These are phyloP conservation scores for Rhizophagus prolifer DNA, from an alignment of 192 early-diverging fungal genomes.

Conservation along the genomic window DNA sequence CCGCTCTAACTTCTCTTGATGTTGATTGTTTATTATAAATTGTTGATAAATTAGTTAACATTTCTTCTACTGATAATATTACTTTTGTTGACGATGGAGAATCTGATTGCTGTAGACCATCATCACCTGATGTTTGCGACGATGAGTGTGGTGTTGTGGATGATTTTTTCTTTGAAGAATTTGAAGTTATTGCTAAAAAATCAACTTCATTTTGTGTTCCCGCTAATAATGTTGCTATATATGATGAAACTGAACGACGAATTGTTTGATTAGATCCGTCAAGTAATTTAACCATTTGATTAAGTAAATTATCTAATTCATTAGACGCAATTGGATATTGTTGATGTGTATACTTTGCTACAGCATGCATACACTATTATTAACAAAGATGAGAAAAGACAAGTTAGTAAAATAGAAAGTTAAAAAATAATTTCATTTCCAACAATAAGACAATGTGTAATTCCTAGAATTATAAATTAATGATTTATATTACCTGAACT, in stretches of 20 bases:
- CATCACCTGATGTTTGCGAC: conserved; percentile 22
- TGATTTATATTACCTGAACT: conserved; percentile 54
- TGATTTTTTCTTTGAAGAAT: conserved; percentile 1
- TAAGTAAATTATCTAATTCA: conserved; percentile 36
- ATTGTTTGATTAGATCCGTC: conserved; percentile 43
- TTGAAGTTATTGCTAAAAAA: not conserved
- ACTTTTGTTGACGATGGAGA: not conserved
- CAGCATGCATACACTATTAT: conserved; percentile 8
- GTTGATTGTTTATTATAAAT: conserved; percentile 61
- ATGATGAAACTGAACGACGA: conserved; percentile 38
- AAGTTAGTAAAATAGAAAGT: not conserved
- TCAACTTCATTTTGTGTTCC: conserved; percentile 12
- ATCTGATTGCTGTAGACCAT: not conserved
- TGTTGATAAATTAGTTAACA: conserved; percentile 63
- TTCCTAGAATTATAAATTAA: too few species aligned
- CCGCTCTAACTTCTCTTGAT: conserved; percentile 70
- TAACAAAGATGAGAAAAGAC: not conserved
- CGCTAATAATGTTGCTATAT: conserved; percentile 40
- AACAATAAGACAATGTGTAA: too few species aligned
- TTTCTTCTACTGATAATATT: conserved; percentile 61
- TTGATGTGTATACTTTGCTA: conserved; percentile 18
- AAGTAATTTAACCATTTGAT: conserved; percentile 40
- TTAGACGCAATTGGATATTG: conserved; percentile 47
- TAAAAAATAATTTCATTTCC: not conserved
- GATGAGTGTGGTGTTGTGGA: not conserved